Evolutionary conservation across 305 asterid genomes (phyloP).

Genomic region (Withania somnifera): DNA sequence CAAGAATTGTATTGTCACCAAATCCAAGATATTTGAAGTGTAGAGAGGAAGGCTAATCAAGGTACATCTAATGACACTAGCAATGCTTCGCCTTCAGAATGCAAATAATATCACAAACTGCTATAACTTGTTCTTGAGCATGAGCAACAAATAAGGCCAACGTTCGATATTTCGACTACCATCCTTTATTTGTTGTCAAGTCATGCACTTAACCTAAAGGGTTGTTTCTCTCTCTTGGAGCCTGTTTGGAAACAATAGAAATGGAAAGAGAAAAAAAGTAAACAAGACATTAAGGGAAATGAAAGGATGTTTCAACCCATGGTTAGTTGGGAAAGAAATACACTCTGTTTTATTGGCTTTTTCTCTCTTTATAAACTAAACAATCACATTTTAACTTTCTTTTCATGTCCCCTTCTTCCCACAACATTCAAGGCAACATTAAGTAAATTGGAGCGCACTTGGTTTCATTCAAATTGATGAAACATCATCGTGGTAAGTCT

Average conservation of each 20-base stretch:
- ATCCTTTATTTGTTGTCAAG: not conserved
- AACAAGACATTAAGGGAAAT: not conserved
- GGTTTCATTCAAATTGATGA: not conserved
- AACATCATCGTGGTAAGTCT: not conserved
- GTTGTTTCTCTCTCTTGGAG: not conserved
- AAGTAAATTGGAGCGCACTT: not conserved
- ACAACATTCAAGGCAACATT: not conserved
- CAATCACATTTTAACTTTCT: not conserved
- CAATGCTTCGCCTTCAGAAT: not conserved
- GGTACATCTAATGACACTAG: not conserved
- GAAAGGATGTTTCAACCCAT: not conserved
- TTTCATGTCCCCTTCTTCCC: not conserved
- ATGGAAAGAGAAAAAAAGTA: not conserved
- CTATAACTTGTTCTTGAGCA: not conserved
- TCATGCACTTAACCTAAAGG: not conserved
- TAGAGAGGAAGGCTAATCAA: not conserved
- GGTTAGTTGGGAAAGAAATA: not conserved
- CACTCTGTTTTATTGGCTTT: not conserved
- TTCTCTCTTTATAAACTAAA: not conserved
- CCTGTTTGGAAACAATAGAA: not conserved
- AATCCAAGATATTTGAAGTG: slow-evolving; percentile 2
- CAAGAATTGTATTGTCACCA: not conserved
- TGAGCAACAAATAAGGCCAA: not conserved
- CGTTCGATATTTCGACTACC: not conserved
- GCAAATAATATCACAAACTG: not conserved